phyloP scores from a whole-genome alignment of 768 basidiomycete genomes.

The Gymnopilus dilepis region DNA sequence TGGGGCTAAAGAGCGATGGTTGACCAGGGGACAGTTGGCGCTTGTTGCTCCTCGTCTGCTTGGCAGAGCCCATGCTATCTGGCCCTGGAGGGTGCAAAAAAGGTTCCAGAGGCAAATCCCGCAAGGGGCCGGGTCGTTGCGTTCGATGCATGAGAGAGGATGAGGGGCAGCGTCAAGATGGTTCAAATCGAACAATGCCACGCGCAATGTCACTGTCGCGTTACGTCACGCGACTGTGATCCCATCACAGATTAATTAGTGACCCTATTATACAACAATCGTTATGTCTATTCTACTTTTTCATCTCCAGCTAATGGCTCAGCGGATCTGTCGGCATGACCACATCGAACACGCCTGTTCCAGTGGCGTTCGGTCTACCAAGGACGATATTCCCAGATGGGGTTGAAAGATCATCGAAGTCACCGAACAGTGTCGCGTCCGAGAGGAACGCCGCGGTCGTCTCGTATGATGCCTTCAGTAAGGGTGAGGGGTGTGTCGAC shows the following conservation, averaged over 20 bases:
- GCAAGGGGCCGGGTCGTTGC: slow-evolving; percentile 58
- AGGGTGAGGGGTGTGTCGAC: slow-evolving; percentile 89
- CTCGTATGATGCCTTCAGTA: slow-evolving; percentile 97
- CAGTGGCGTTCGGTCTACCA: slow-evolving; percentile 85
- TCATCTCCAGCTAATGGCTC: slow-evolving; percentile 14
- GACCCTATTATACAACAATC: slow-evolving; percentile 23
- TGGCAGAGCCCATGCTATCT: slow-evolving; percentile 31
- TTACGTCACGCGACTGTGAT: slow-evolving; percentile 37
- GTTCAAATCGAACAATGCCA: slow-evolving; percentile 30
- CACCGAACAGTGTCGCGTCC: slow-evolving; percentile 92
- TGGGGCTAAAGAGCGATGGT: slow-evolving; percentile 57
- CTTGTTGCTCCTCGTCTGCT: slow-evolving; percentile 51
- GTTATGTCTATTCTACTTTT: slow-evolving; percentile 25
- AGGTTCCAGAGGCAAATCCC: slow-evolving; percentile 62
- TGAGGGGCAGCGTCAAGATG: slow-evolving; percentile 15
- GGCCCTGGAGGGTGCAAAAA: slow-evolving; percentile 50
- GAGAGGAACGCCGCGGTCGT: slow-evolving; percentile 94
- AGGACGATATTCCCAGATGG: slow-evolving; percentile 93
- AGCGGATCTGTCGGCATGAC: slow-evolving; percentile 54
- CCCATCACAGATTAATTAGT: background rate
- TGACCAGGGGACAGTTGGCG: slow-evolving; percentile 65
- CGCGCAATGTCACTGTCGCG: slow-evolving; percentile 40
- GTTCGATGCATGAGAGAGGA: slow-evolving; percentile 28
- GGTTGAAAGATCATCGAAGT: slow-evolving; percentile 90
- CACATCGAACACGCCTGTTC: slow-evolving; percentile 95